Evolutionary conservation across 1,284 basidiomycete genomes (phyloP), one percentile per base, ranked within the genome.

Genomic region (Peniophora sp.): DNA sequence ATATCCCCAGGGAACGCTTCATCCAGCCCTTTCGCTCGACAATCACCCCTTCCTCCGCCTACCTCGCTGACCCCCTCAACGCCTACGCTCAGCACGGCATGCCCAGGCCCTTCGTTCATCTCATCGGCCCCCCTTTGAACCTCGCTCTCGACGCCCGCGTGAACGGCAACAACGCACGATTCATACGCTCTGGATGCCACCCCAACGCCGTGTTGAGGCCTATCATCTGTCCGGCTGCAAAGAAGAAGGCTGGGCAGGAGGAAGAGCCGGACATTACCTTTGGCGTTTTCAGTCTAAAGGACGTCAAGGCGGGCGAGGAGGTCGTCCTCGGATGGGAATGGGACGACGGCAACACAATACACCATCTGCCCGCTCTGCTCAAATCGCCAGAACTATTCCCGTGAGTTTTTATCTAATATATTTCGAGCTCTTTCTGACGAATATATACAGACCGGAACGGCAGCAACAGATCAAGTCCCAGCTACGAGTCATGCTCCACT

Each of bases 321-420:
- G 81, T 98, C 38, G 83, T 95, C 0, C 68, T 97, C 0, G 90
- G 88, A 0, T 98, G 95, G 93, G 93, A 97, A 64, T 97, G 94
- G 95, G 94, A 97, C 59, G 94, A 97, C 60, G 82, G 83, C 3
- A 90, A 93, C 62, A 83, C 89, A 0, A 83, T 97, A 0, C 95
- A 97, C 66, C 72, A 80, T 48, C 70, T 97, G 0, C 89, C 88
- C 3, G 80, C 82, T 16, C 69, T 92, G 47, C 74, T 90, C 48
- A 71, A 83, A 57, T 70, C 72, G 19, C 76, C 78, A 3, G 68
- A 72, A 39, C 58, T 76, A 43, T 83, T 83, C 56, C 72, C 72
- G 81, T 83, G 62, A 66, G 80, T 75, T 45, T 53, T 50, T 36
- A 53, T 55, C 43, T 51, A 58, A 56, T 47, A 61, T 49, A 59